Evolutionary conservation across 2,329 filamentous ascomycete genomes (phyloP), one percentile per base, ranked within the genome.

Genomic region (Verticillium albo-atrum): DNA sequence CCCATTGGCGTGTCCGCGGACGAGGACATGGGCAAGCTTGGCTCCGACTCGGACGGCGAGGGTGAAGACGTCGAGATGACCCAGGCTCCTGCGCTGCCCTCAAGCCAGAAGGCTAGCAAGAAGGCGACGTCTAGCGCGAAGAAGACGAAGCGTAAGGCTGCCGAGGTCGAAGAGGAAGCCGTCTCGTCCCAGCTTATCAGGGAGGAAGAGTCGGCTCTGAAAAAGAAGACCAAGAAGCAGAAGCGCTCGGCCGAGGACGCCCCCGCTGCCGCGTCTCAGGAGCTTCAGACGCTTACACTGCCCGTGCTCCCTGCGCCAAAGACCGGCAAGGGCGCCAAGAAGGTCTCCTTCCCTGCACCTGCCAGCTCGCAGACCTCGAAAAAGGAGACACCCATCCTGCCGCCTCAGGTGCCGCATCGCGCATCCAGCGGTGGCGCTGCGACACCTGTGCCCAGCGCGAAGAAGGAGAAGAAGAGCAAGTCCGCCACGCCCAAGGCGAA

Each of bases 1-100:
- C 89, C 89, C 1, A 82, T 89, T 52, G 89, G 89, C 28, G 78
- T 84, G 51, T 64, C 75, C 9, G 15, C 55, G 57, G 68, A 67
- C 60, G 68, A 66, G 25, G 60, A 70, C 30, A 67, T 70, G 65
- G 69, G 67, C 52, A 70, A 63, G 15, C 80, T 80, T 63, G 79
- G 79, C 4, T 60, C 67, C 12, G 78, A 77, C 27, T 73, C 65
- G 1, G 62, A 66, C 2, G 65, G 82, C 67, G 72, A 70, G 14
- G 77, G 80, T 17, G 76, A 74, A 5, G 77, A 77, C 60, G 70
- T 74, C 6, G 78, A 80, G 62, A 80, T 82, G 79, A 63, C 66
- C 0, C 72, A 77, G 28, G 75, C 74, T 1, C 67, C 77, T n/a
- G 58, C 64, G n/a, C 54, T 62, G 10, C 47, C 68, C 15, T 56